Evolutionary conservation across 2,329 filamentous ascomycete species (phyloP).

Genomic region (Penicillium sp.): DNA sequence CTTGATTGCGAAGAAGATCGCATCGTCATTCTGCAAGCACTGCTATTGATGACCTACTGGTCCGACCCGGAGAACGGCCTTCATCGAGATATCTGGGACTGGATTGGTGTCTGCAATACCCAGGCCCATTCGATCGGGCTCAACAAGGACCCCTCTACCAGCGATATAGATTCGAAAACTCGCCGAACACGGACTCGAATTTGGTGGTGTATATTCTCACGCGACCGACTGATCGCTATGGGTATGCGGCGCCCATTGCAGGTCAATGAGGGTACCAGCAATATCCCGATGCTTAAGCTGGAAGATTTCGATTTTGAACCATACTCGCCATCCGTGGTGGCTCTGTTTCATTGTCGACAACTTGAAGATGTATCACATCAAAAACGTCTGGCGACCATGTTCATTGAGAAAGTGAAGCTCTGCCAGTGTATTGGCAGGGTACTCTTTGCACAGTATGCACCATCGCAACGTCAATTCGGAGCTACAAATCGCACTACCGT

Average conservation of each 20-base stretch:
- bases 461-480: constrained; percentile 76
- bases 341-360: constrained; percentile 70
- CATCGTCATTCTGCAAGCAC: constrained; percentile 79
- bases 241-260: constrained; percentile 87
- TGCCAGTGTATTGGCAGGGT: constrained; percentile 86
- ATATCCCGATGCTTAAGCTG: constrained; percentile 83
- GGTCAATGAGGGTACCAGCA: constrained; percentile 88
- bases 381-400: constrained; percentile 78
- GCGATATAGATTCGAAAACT: constrained; percentile 68
- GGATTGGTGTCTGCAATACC: constrained; percentile 90
- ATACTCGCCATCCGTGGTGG: constrained; percentile 68
- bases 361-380: constrained; percentile 74
- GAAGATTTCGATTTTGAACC: constrained; percentile 78
- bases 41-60: constrained; percentile 91
- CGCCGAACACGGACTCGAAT: constrained; percentile 83
- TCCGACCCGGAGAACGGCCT: constrained; percentile 85
- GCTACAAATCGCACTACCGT: constrained; percentile 72
- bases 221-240: constrained; percentile 84
- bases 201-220: constrained; percentile 95
- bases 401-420: constrained; percentile 84
- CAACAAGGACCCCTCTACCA: constrained; percentile 71
- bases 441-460: constrained; percentile 84
- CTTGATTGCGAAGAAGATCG: constrained; percentile 90
- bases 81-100: constrained; percentile 92
- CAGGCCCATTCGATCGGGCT: constrained; percentile 86